These are phyloP conservation scores for Aspergillus baeticus DNA, from an alignment of 495 filamentous ascomycete species.

Conservation along the genomic window DNA sequence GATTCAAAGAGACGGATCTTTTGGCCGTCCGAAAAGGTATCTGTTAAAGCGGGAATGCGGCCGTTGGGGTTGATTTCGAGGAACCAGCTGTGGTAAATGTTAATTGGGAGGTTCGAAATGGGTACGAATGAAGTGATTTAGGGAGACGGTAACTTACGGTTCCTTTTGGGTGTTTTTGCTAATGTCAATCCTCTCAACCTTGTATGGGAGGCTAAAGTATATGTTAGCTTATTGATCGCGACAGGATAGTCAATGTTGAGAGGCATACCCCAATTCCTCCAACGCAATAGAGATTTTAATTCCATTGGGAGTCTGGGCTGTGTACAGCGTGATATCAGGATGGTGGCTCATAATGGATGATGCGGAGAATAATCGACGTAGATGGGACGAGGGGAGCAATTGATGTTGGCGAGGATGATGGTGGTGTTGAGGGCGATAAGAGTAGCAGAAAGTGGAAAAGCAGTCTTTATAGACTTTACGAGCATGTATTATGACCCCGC, in stretches of 20 bases:
- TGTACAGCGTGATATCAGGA: slow-evolving; percentile 50
- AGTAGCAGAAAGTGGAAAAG: neutral
- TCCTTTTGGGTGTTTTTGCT: slow-evolving; percentile 76
- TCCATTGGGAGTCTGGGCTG: slow-evolving; percentile 53
- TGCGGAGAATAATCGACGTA: neutral
- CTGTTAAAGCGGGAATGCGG: slow-evolving; percentile 88
- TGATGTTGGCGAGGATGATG: too few species aligned
- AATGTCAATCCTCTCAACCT: slow-evolving; percentile 66
- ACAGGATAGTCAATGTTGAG: neutral
- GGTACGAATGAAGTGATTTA: neutral
- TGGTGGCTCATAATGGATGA: slow-evolving; percentile 24
- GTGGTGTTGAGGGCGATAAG: neutral
- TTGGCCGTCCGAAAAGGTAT: slow-evolving; percentile 69
- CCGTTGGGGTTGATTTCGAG: slow-evolving; percentile 92
- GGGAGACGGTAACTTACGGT: slow-evolving; percentile 41
- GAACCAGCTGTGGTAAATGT: slow-evolving; percentile 59
- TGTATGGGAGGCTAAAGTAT: slow-evolving; percentile 52
- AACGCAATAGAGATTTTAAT: slow-evolving; percentile 82
- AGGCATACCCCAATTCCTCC: slow-evolving; percentile 73
- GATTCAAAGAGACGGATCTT: slow-evolving; percentile 78
- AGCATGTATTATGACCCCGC: slow-evolving; percentile 3
- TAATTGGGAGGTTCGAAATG: neutral
- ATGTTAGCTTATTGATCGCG: slow-evolving; percentile 5
- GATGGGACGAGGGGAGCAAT: neutral
- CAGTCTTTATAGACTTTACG: slow-evolving; percentile 4